Evolutionary conservation across 2,329 filamentous ascomycete genomes (phyloP), one percentile per base, ranked within the genome.

Genomic region (Akanthomyces dipterigenus): DNA sequence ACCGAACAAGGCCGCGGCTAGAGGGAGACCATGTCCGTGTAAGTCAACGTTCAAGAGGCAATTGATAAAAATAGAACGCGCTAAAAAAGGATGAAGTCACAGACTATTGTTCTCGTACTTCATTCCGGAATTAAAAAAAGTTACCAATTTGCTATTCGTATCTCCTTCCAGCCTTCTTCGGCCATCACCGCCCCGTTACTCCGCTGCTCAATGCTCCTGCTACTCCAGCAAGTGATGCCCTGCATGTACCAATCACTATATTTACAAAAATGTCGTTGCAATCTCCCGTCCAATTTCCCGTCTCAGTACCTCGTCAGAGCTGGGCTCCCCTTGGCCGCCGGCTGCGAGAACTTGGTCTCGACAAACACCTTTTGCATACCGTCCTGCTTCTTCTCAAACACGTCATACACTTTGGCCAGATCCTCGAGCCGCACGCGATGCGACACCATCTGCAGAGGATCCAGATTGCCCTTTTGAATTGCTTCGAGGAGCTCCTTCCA

Each of bases 361-460:
- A 83, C 78, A 71, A 82, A 96, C 1, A 95, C 83, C 80, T 96
- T 96, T 73, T 96, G 91, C 80, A 96, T 89, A 3, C 78, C 77
- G 67, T 91, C 87, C 63, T 89, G 80, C 63, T 76, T 77, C 61
- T 75, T 77, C 63, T 88, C 79, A 63, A 88, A 90, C 67, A 81
- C 80, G 64, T 78, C 75, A 67, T 90, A 90, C 0, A 89, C 78
- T 68, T 84, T 82, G 61, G 84, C 86, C 62, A 89, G 80, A 66
- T 93, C 89, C 64, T 93, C 88, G 3, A 96, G 80, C 34, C 82
- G 80, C 57, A 91, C 84, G 14, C 91, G 86, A 72, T 96, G 91
- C 8, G 87, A 89, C 1, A 96, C 78, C 90, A 96, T 96, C 71
- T 89, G 86, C 40, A 88, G 16, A 0, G 90, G 89, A 63, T 96